A percentile compares a stretch with the other conserved stretches of the same genome.
Evolutionary conservation across 169 alveolate genomes (phyloP).

Genomic region (Plasmodium gaboni): DNA sequence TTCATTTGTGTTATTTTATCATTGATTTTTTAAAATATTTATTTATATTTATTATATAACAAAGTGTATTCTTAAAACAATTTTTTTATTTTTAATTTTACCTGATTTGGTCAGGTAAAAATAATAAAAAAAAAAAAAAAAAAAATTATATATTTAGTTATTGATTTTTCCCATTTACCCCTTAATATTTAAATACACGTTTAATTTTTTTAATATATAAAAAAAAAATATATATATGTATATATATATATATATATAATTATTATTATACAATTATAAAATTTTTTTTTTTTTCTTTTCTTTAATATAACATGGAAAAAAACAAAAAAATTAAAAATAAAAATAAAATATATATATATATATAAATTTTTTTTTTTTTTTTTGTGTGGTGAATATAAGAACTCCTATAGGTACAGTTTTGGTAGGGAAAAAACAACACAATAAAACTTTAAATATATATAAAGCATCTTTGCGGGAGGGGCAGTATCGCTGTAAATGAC

Average conservation of each 20-base stretch:
- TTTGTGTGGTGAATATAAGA: neutral
- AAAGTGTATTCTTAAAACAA: no score
- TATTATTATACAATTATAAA: neutral
- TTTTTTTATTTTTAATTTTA: no score
- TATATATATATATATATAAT: neutral
- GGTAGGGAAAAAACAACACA: conserved; percentile 63
- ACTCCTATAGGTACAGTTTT: conserved; percentile 37
- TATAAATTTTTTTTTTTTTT: conserved; percentile 4
- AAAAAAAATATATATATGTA: no score
- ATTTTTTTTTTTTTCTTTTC: neutral
- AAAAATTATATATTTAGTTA: no score
- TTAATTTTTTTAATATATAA: no score
- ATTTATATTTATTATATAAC: no score
- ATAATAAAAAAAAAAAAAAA: no score
- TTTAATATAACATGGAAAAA: neutral
- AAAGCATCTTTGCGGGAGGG: conserved; percentile 97
- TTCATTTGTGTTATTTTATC: no score
- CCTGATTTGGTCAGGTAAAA: no score
- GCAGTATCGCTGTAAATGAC: conserved; percentile 99
- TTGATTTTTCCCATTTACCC: no score
- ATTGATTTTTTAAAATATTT: no score
- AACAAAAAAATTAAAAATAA: neutral
- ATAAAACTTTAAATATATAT: neutral
- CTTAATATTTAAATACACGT: no score
- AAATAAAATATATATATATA: neutral